Conservation (phyloP, 352 stramenopile genomes). For the Phytophthora sansomeana region DNA sequence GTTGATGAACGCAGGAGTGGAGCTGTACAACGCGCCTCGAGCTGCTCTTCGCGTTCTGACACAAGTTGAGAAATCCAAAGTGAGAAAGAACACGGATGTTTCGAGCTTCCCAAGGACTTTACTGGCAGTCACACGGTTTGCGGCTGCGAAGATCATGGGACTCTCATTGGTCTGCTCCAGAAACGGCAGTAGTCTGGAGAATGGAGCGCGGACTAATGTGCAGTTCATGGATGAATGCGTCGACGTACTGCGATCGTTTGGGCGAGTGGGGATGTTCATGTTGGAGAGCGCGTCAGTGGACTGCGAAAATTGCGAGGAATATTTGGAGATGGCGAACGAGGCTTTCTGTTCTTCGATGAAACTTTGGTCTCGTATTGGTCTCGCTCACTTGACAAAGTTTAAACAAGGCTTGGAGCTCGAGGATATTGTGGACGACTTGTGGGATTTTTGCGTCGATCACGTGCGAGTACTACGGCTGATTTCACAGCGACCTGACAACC, state of each 20-base stretch:
- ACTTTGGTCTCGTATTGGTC: conserved; percentile 73
- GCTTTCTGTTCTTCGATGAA: conserved; percentile 51
- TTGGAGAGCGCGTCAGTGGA: conserved; percentile 64
- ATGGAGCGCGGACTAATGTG: conserved; percentile 17
- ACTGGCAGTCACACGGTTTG: conserved; percentile 55
- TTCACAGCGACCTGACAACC: conserved; percentile 10
- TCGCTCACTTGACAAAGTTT: conserved; percentile 70
- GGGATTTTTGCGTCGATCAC: conserved; percentile 78
- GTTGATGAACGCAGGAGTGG: conserved; percentile 69
- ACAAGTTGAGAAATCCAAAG: conserved; percentile 30
- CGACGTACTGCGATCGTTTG: conserved; percentile 78
- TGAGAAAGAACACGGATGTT: not conserved
- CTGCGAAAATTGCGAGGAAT: conserved; percentile 55
- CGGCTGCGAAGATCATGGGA: conserved; percentile 71
- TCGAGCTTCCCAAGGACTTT: conserved; percentile 34
- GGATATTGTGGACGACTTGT: conserved; percentile 80
- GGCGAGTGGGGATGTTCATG: conserved; percentile 68
- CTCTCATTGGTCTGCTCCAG: conserved; percentile 54
- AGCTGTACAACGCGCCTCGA: conserved; percentile 76
- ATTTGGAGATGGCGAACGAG: conserved; percentile 64
- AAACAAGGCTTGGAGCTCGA: conserved; percentile 75
- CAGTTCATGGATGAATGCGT: conserved; percentile 70
- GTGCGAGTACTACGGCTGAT: conserved; percentile 62
- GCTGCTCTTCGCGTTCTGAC: conserved; percentile 44
- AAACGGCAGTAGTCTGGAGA: conserved; percentile 6